Base-by-base conservation (phyloP, 257 asterid genomes). In the Jacaranda mimosifolia region DNA sequence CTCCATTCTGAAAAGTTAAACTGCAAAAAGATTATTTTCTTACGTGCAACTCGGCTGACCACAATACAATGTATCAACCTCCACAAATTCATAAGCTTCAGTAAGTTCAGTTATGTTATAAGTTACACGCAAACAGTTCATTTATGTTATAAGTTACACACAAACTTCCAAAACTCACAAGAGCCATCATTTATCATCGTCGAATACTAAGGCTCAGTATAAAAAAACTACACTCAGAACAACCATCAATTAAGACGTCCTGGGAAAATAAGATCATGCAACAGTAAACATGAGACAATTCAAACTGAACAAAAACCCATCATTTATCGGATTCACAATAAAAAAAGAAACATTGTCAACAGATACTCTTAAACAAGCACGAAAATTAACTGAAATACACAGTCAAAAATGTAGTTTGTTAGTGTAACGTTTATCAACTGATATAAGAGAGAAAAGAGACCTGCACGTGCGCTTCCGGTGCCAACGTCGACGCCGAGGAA, bases 401-500 rank as follows among this genome's bases (percentile, higher is more conserved):
- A 18, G 60, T 51, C 39, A 53, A 48, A 57, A 3, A 32, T 12
- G 45, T 21, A 0, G 32, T 43, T 57, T 36, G 65, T 6, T 46
- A 57, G 68, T 45, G 63, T 3, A 26, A 76, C 11, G 46, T 36
- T 62, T 10, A 21, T 45, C 10, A 78, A 62, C 18, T 9, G 43
- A 58, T 40, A 78, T 26, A 35, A 72, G 67, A 21, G 49, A 57
- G 45, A 77, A 66, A 73, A 60, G 15, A 65, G 74, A 95, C 99
- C 99, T 76, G 99, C 99, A 17, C 99, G 97, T 52, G 99, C 98
- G 85, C 99, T 95, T 9, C 97, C 99, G 21, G 99, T 93, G 79
- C 99, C 99, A 43, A 95, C 99, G 78, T 95, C 99, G 9, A 93
- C 94, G 59, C 99, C 98, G 68, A 95, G 98, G 86, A 81, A 93